Evolutionary conservation across 179 eudicot species (phyloP), one percentile per base, ranked within the genome.

Genomic region (Beta macrorhiza): DNA sequence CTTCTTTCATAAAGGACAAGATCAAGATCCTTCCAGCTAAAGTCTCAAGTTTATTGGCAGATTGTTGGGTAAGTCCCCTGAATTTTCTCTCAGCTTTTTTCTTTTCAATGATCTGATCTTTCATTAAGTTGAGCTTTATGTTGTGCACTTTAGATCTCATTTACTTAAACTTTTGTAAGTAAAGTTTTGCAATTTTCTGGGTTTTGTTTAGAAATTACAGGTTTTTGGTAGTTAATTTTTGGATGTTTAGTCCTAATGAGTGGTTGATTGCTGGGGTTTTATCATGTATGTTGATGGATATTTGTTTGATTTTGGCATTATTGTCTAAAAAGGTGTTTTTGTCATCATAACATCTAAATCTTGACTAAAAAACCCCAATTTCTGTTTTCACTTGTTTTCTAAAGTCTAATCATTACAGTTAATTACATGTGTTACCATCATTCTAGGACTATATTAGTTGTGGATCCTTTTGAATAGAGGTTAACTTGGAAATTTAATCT

Each of bases 111-210:
- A 56, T 84, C 20, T 80, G 64, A 53, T 75, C 51, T 29, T 76
- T 70, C 49, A 29, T 19, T 53, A 11, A 44, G 53, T 76, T 73
- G 6, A 49, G 51, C 32, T 25, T 84, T 77, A 32, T 53, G 6
- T 8, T 77, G 75, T 80, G 75, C 5, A 62, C n/a, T 56, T 80
- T 51, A 78, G 79, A 84, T 84, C 84, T 77, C 10, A 68, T 65
- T 56, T 64, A 59, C 71, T 67, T 37, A 25, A 72, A 5, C 12
- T 20, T 62, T 58, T 5, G 22, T n/a, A 11, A 7, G 56, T 55
- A 49, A 49, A 16, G 67, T 15, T 53, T 7, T 13, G 29, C 14
- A 49, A 6, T 55, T 52, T 73, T n/a, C 51, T 14, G 64, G 47
- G 19, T 73, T 68, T 44, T 29, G 32, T 49, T 49, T 0, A 49